Evolutionary conservation across 2,329 filamentous ascomycete genomes (phyloP), one percentile per base, ranked within the genome.

Genomic region (Rugonectria rugulosa): DNA sequence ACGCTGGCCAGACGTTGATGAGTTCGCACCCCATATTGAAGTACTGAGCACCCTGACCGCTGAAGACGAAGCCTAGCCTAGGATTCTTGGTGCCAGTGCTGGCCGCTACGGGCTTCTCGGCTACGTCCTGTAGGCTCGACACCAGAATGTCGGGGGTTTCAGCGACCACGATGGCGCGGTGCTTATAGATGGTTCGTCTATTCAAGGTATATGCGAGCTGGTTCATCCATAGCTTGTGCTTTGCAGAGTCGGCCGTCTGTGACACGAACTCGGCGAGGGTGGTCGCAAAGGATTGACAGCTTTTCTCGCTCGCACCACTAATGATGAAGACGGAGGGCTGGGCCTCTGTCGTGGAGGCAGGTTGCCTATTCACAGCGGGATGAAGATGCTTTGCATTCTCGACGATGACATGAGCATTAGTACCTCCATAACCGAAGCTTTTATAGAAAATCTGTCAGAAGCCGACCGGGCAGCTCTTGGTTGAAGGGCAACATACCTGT

Each of bases 21-120:
- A 75, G 59, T 15, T 69, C 67, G 6, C 57, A 59, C 6, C 71
- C 74, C 74, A 77, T 76, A 1, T 53, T 56, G 14, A 50, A 43
- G 61, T 69, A 76, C 49, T 77, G 74, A 1, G 73, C 72, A 11
- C 74, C 74, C 29, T 77, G 73, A 14, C 74, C 74, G 7, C 66
- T 72, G 45, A 75, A 76, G 2, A 76, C 66, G 21, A 65, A 69
- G 5, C 56, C 68, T 12, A 68, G 43, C 5, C 58, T 29, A 45
- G 10, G 59, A 44, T 9, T 52, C 15, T 15, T 48, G 43, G 34
- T 34, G 15, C 56, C 49, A 5, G 54, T 37, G 24, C 40, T 36
- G 31, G 60, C 32, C 4, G 47, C 27, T 32, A 62, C 38, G 26
- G 36, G 42, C n/a, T 46, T 45, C 57, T 61, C 46, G 36, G 23